Evolutionary conservation across 2,329 filamentous ascomycete species (phyloP).

Genomic region (Gyromitra esculenta): DNA sequence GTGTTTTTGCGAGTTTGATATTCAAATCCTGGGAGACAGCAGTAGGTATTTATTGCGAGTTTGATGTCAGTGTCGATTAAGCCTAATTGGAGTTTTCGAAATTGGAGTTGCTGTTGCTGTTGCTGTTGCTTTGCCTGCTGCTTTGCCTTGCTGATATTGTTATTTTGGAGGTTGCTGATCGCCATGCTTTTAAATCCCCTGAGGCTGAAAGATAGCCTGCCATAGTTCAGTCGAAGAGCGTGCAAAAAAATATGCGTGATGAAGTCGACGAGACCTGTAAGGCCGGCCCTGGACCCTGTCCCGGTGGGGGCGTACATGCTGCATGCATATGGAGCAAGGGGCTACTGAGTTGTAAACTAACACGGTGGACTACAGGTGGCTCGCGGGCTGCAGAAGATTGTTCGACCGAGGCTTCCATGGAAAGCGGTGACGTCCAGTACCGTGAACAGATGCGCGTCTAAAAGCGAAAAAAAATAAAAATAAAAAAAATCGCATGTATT

Average conservation of each 20-base stretch:
- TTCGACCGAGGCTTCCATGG: constrained; percentile 53
- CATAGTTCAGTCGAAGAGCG: constrained; percentile 35
- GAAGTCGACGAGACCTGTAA: constrained; percentile 54
- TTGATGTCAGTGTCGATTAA: background rate
- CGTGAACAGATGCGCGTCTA: constrained; percentile 27
- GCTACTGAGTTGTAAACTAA: constrained; percentile 52
- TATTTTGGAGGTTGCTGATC: constrained; percentile 47
- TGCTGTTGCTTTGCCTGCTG: constrained; percentile 30
- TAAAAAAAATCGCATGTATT: constrained; percentile 43
- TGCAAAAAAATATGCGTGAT: constrained; percentile 48
- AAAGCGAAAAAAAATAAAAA: constrained; percentile 13
- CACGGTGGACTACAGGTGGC: constrained; percentile 45
- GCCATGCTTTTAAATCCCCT: constrained; percentile 50
- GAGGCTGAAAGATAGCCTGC: constrained; percentile 43
- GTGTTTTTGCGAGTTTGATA: constrained; percentile 19
- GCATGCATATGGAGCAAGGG: constrained; percentile 46
- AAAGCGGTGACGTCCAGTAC: constrained; percentile 46
- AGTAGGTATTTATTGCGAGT: constrained; percentile 34
- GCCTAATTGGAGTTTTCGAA: constrained; percentile 29
- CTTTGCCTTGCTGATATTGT: constrained; percentile 7
- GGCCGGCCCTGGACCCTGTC: constrained; percentile 48
- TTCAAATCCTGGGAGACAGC: constrained; percentile 1
- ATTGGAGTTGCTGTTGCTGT: constrained; percentile 15
- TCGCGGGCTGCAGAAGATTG: constrained; percentile 46
- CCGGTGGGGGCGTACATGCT: constrained; percentile 53